A percentile compares a stretch with the other conserved stretches of the same genome.
phyloP scores from a whole-genome alignment of 2,329 filamentous ascomycete genomes.

The Aspergillus bombycis region DNA sequence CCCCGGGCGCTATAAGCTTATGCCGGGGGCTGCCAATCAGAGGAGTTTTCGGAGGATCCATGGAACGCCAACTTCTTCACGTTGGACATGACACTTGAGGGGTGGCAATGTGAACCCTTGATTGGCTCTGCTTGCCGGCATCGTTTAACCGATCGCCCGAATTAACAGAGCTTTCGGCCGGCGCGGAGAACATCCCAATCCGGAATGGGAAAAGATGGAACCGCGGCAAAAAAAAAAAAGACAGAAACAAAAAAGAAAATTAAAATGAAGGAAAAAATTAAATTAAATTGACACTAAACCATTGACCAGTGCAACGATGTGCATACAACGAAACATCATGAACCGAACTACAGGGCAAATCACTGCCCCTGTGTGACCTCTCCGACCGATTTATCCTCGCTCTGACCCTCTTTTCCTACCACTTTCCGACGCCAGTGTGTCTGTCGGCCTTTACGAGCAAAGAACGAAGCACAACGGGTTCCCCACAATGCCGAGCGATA shows the following conservation, averaged over 20 bases:
- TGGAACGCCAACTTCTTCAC: neutral
- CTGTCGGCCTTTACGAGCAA: neutral
- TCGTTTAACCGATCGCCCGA: neutral
- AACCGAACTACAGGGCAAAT: neutral
- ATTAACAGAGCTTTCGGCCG: slow-evolving; percentile 1
- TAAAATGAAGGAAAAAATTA: neutral
- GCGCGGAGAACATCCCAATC: neutral
- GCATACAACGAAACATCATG: slow-evolving; percentile 3
- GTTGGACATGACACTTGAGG: neutral
- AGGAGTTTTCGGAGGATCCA: neutral
- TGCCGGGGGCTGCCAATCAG: slow-evolving; percentile 1
- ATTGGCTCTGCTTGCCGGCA: neutral
- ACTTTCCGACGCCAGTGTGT: neutral
- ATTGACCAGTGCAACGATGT: neutral
- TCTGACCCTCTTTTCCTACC: neutral
- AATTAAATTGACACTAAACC: neutral
- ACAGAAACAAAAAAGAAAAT: neutral
- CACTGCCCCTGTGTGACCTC: neutral
- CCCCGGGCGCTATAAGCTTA: slow-evolving; percentile 2
- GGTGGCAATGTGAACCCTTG: neutral
- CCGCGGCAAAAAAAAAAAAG: neutral
- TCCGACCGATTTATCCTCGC: neutral
- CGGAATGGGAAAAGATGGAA: neutral
- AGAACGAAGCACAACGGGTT: neutral
- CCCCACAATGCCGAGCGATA: slow-evolving; percentile 16